Evolutionary conservation across 306 rosid genomes (phyloP), one percentile per base, ranked within the genome.

Genomic region (Fragaria vesca): DNA sequence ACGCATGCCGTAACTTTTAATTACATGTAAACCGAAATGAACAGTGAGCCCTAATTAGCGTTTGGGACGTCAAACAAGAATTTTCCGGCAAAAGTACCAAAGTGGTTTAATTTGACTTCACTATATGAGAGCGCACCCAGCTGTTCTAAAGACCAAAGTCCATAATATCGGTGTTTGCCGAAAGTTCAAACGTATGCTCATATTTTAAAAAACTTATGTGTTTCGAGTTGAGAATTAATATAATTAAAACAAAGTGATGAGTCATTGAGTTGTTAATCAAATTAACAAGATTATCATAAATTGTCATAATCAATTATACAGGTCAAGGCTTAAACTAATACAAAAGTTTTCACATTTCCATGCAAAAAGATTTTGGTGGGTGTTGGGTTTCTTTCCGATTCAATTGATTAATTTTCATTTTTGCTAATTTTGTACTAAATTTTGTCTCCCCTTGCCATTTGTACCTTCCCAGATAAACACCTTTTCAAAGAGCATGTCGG

Each of bases 401-500:
- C 0, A 61, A 3, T 61, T n/a, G 42, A 8, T 60, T 16, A 62
- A 32, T 16, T 43, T 16, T 46, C 21, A 76, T 18, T 77, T 68
- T 84, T 82, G 89, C 36, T 26, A 26, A 28, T 26, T 47, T 21
- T 20, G 28, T 43, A 36, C 18, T 38, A 38, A 66, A 11, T 78
- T 65, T 84, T 83, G 88, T 85, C 85, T 26, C 78, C 78, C 80
- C 68, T 68, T 83, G 73, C 48, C 48, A 45, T 9, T 45, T 54
- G 21, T 76, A 81, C 70, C 80, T 82, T 84, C 79, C 75, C 75
- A 78, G 75, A 74, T 58, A 7, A 74, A 36, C 60, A 71, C 78
- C 63, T 86, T 81, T 71, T 34, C 42, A 69, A 83, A 82, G 75
- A 73, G 72, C 24, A 72, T 73, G 81, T 86, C 69, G 84, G 79